Percentiles rank a stretch among this genome's conserved stretches.
These are phyloP conservation scores for Globisporangium mamillatum DNA, from an alignment of 352 stramenopile genomes.

Conservation along the genomic window DNA sequence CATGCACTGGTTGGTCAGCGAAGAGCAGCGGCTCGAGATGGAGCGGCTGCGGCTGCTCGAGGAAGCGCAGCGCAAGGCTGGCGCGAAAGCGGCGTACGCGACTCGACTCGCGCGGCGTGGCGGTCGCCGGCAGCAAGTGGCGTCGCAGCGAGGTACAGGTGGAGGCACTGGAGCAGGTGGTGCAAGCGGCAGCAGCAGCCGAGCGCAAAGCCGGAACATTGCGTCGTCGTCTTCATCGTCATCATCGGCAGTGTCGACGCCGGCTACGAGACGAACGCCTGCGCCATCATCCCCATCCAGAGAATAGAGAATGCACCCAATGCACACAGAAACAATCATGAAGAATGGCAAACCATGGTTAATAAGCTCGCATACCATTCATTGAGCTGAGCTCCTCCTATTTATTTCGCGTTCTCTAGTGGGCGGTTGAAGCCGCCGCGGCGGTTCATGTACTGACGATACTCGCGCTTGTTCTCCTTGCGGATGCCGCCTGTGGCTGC, in stretches of 20 bases:
- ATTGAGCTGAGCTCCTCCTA: neutral
- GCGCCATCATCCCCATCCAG: conserved; percentile 1
- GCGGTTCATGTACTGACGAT: conserved; percentile 98
- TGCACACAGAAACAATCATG: neutral
- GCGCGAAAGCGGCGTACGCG: conserved; percentile 52
- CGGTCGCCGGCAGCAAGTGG: conserved; percentile 43
- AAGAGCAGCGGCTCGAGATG: conserved; percentile 43
- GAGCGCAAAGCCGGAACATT: neutral
- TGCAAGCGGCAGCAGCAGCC: conserved; percentile 1
- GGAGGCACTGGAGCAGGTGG: neutral
- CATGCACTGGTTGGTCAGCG: conserved; percentile 50
- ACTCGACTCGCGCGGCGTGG: conserved; percentile 54
- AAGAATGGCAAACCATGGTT: neutral
- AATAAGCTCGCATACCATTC: neutral
- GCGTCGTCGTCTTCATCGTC: neutral
- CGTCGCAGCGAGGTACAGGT: conserved; percentile 14
- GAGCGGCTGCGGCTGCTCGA: conserved; percentile 40
- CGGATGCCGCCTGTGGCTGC: conserved; percentile 76
- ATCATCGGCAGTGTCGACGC: conserved; percentile 2
- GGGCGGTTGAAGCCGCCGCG: conserved; percentile 94
- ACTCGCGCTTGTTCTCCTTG: conserved; percentile 92
- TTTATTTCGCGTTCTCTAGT: conserved; percentile 74
- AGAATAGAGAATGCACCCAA: neutral
- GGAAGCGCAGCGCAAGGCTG: conserved; percentile 31
- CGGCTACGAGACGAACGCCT: conserved; percentile 1